Percentiles rank a stretch among this genome's conserved stretches.
Evolutionary conservation across 768 basidiomycete genomes (phyloP).

Genomic region (Chiua virens): DNA sequence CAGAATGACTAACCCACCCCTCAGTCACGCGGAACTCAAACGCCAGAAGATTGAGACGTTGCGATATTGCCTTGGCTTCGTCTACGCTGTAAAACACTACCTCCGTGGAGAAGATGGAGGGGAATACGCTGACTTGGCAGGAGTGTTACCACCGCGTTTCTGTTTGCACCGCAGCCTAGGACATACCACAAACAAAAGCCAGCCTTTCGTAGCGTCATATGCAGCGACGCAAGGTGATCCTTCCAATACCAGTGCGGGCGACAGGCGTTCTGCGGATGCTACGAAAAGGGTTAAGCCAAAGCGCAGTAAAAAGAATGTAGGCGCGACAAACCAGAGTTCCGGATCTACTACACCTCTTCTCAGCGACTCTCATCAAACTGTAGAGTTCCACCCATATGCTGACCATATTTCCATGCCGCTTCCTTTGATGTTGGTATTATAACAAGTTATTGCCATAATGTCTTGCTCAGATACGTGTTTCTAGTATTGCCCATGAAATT

Average conservation of each 20-base stretch:
- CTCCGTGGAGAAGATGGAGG: constrained; percentile 82
- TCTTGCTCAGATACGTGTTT: not conserved
- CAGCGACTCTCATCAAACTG: constrained; percentile 48
- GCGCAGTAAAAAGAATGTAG: constrained; percentile 60
- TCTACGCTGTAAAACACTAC: constrained; percentile 76
- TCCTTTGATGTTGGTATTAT: constrained; percentile 66
- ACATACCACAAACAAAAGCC: constrained; percentile 35
- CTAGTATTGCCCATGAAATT: constrained; percentile 82
- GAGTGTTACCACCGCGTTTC: constrained; percentile 65
- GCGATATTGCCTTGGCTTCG: constrained; percentile 66
- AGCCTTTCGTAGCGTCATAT: constrained; percentile 38
- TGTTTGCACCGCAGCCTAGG: constrained; percentile 45
- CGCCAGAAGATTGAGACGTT: constrained; percentile 70
- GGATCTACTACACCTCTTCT: constrained; percentile 64
- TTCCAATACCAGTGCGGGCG: constrained; percentile 23
- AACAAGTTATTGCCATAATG: not conserved
- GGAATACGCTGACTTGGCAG: constrained; percentile 63
- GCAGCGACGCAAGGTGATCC: constrained; percentile 39
- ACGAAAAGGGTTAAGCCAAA: constrained; percentile 72
- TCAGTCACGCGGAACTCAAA: constrained; percentile 54
- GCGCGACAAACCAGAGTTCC: constrained; percentile 10
- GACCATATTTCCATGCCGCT: constrained; percentile 70
- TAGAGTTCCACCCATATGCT: constrained; percentile 61
- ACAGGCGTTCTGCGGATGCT: constrained; percentile 40
- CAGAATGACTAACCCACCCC: constrained; percentile 46